A percentile compares a stretch with the other conserved stretches of the same genome.
Conservation (phyloP, 192 early-diverging fungal genomes). For the Pecoramyces ruminantium region DNA sequence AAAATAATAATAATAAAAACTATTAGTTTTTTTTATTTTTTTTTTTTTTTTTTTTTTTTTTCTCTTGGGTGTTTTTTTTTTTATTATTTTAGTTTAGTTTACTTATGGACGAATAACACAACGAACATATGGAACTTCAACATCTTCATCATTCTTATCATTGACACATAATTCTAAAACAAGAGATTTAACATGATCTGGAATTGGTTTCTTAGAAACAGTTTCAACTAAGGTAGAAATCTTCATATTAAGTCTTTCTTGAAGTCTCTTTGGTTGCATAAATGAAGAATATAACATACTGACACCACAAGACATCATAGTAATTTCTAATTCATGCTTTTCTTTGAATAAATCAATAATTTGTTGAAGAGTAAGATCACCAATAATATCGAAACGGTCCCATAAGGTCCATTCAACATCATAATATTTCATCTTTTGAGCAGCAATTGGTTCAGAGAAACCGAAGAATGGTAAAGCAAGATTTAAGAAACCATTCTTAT, state of each 20-base stretch:
- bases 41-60: no score
- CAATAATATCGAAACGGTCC: conserved; percentile 81
- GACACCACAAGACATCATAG: conserved; percentile 81
- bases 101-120: conserved; percentile 10
- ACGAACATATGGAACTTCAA: conserved; percentile 27
- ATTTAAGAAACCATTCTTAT: conserved; percentile 98
- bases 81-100: background rate
- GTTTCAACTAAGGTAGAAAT: conserved; percentile 63
- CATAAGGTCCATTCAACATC: conserved; percentile 77
- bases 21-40: no score
- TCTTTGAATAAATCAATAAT: conserved; percentile 71
- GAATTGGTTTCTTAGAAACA: conserved; percentile 75
- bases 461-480: conserved; percentile 96
- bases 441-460: conserved; percentile 94
- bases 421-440: conserved; percentile 61
- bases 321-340: conserved; percentile 71
- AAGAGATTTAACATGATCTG: conserved; percentile 64
- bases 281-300: conserved; percentile 88
- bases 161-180: conserved; percentile 80
- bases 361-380: conserved; percentile 75
- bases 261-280: conserved; percentile 66
- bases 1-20: no score
- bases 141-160: conserved; percentile 74
- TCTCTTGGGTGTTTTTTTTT: no score
- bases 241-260: conserved; percentile 62